Conservation (phyloP, 106 monocot species). For the Gastrodia elata region DNA sequence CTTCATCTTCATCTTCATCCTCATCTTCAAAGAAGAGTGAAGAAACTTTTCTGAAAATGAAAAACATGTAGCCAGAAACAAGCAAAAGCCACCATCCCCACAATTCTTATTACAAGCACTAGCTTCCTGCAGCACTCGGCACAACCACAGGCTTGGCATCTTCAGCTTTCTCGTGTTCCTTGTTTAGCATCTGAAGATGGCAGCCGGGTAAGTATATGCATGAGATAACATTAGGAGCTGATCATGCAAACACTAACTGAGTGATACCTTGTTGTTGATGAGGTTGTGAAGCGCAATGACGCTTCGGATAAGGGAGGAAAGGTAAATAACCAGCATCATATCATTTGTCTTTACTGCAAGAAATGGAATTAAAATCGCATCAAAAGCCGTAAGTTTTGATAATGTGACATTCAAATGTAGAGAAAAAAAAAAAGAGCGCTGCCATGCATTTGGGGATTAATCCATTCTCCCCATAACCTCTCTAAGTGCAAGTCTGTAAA, state of each 20-base stretch:
- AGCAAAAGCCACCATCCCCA: background rate
- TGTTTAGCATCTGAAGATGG: conserved; percentile 72
- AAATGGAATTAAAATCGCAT: background rate
- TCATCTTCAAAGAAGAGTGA: background rate
- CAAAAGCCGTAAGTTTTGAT: no score
- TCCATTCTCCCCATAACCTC: no score
- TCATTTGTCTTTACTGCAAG: conserved; percentile 97
- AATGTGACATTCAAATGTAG: no score
- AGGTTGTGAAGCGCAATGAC: conserved; percentile 97
- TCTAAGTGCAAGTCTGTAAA: no score
- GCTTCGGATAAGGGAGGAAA: conserved; percentile 94
- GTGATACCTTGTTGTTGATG: conserved; percentile 91
- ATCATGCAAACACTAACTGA: background rate
- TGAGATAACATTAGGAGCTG: background rate
- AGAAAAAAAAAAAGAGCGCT: no score
- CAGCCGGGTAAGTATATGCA: background rate
- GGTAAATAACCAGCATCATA: conserved; percentile 98
- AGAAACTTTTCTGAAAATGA: background rate
- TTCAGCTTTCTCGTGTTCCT: conserved; percentile 96
- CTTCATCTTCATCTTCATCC: background rate
- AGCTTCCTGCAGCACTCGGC: conserved; percentile 10
- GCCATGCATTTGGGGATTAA: no score
- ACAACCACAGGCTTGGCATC: conserved; percentile 52
- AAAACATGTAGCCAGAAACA: background rate
- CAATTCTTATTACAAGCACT: background rate